Evolutionary conservation across 2,329 filamentous ascomycete genomes (phyloP).

Genomic region (Aspergillus pseudoterreus): DNA sequence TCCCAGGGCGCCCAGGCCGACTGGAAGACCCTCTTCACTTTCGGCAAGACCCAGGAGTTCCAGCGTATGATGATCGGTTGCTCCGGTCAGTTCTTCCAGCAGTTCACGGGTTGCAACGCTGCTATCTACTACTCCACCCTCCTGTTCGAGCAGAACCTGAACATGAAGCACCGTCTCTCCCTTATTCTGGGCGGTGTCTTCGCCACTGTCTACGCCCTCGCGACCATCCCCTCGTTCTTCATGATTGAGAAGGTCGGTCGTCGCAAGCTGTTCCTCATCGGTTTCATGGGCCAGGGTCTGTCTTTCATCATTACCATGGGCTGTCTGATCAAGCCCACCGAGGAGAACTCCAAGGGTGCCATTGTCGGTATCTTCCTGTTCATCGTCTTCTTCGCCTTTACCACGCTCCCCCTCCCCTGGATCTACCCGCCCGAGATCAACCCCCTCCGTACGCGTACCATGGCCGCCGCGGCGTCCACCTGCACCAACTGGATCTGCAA

Average conservation of each 20-base stretch:
- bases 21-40: slow-evolving; percentile 25
- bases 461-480: slow-evolving; percentile 50
- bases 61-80: slow-evolving; percentile 28
- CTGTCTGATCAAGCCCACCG: slow-evolving; percentile 25
- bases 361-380: slow-evolving; percentile 63
- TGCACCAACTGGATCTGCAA: slow-evolving; percentile 54
- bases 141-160: slow-evolving; percentile 41
- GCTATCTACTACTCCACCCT: slow-evolving; percentile 45
- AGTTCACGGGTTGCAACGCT: slow-evolving; percentile 45
- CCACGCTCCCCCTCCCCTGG: slow-evolving; percentile 61
- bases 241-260: slow-evolving; percentile 39
- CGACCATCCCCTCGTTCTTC: slow-evolving; percentile 25
- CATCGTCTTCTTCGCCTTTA: slow-evolving; percentile 64
- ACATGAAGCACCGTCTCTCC: slow-evolving; percentile 16
- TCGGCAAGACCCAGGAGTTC: slow-evolving; percentile 30
- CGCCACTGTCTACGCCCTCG: slow-evolving; percentile 24
- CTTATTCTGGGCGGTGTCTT: slow-evolving; percentile 27
- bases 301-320: slow-evolving; percentile 32
- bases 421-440: slow-evolving; percentile 47
- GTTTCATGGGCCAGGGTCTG: slow-evolving; percentile 4
- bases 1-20: slow-evolving; percentile 29
- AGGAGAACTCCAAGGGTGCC: slow-evolving; percentile 29
- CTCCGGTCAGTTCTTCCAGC: slow-evolving; percentile 38
- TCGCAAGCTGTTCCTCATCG: neutral
- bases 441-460: slow-evolving; percentile 51